Percentiles rank a stretch among this genome's conserved stretches.
Evolutionary conservation across 1,139 yeast genomes (phyloP).

Genomic region (Casaregolazyma lundiana): DNA sequence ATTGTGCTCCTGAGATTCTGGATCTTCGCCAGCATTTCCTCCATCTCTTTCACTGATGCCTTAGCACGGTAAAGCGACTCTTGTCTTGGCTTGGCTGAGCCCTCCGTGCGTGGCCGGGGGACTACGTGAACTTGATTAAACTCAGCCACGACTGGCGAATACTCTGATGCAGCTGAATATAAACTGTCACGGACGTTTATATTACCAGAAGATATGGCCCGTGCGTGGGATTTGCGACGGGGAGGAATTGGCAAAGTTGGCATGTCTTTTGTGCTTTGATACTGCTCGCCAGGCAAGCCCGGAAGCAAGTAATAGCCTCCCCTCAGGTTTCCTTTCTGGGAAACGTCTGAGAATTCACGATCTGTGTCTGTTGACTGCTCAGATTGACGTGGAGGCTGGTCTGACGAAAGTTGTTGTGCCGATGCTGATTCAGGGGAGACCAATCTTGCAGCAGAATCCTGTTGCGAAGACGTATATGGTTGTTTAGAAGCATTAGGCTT

Average conservation of each 20-base stretch:
- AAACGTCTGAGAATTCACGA: not conserved
- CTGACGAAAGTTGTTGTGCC: not conserved
- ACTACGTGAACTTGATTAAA: conserved; percentile 20
- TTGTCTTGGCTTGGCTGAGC: not conserved
- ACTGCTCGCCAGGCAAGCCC: not conserved
- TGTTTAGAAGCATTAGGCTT: not conserved
- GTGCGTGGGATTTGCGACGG: not conserved
- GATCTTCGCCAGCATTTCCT: conserved; percentile 22
- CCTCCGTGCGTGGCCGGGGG: conserved; percentile 1
- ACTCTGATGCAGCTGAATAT: conserved; percentile 23
- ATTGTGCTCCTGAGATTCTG: conserved; percentile 12
- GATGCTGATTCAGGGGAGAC: not conserved
- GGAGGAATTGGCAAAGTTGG: not conserved
- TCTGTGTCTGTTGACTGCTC: not conserved
- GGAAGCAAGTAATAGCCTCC: not conserved
- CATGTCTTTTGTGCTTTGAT: not conserved
- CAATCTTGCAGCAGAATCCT: not conserved
- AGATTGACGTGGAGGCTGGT: not conserved
- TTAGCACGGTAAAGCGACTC: conserved; percentile 21
- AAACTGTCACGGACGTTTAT: conserved; percentile 17
- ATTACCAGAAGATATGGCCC: not conserved
- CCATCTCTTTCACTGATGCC: conserved; percentile 24
- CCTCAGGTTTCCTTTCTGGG: not conserved
- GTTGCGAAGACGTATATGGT: not conserved
- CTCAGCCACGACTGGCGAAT: conserved; percentile 28